phyloP scores from a whole-genome alignment of 495 filamentous ascomycete species.

The Lindgomyces ingoldianus region DNA sequence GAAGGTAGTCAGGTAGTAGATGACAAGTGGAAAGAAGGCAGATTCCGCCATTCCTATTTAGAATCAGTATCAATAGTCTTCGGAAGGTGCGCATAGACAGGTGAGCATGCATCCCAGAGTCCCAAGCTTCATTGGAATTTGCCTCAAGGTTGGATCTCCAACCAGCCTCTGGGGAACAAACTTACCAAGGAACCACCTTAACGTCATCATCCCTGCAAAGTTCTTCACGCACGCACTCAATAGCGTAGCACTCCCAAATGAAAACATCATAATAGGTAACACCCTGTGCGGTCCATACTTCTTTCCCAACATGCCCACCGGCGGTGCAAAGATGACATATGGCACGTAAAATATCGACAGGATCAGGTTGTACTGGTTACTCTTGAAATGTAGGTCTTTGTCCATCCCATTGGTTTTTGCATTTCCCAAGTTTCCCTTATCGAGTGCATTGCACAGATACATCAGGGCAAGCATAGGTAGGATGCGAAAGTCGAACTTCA shows the following conservation, averaged over 20 bases:
- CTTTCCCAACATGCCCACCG: slow-evolving; percentile 68
- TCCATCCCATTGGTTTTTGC: slow-evolving; percentile 66
- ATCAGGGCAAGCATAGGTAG: slow-evolving; percentile 47
- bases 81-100: background rate
- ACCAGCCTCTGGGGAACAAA: background rate
- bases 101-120: slow-evolving; percentile 11
- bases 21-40: slow-evolving; percentile 72
- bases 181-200: slow-evolving; percentile 41
- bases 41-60: slow-evolving; percentile 64
- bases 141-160: slow-evolving; percentile 2
- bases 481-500: slow-evolving; percentile 47
- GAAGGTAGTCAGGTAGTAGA: slow-evolving; percentile 52
- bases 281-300: slow-evolving; percentile 63
- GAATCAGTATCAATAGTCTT: background rate
- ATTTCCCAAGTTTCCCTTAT: slow-evolving; percentile 53
- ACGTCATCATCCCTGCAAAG: slow-evolving; percentile 66
- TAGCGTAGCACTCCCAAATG: slow-evolving; percentile 62
- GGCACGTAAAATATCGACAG: slow-evolving; percentile 77
- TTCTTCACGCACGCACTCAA: slow-evolving; percentile 58
- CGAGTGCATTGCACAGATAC: slow-evolving; percentile 48
- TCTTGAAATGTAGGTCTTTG: slow-evolving; percentile 52
- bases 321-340: slow-evolving; percentile 69
- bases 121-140: slow-evolving; percentile 14
- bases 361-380: slow-evolving; percentile 69
- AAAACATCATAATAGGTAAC: slow-evolving; percentile 69